Evolutionary conservation across 148 eudicot species (phyloP).

Genomic region (Cornus florida): DNA sequence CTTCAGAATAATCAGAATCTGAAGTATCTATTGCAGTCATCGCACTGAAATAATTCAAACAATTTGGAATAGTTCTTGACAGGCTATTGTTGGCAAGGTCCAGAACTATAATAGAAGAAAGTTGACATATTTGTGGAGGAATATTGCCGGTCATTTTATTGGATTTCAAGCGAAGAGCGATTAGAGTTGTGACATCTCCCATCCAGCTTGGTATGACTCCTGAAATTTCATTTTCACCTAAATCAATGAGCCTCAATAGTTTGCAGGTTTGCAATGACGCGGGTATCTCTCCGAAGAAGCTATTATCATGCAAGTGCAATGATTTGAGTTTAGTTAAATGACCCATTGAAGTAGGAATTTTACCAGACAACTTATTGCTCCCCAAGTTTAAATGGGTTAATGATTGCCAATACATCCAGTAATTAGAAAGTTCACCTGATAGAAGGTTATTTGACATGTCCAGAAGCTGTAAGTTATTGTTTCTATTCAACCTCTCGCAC

Average conservation of each 20-base stretch:
- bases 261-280: background rate
- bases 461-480: conserved; percentile 10
- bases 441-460: background rate
- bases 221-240: background rate
- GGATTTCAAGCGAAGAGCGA: background rate
- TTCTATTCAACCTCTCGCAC: background rate
- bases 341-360: background rate
- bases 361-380: background rate
- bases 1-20: too few species aligned
- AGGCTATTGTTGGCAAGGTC: background rate
- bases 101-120: background rate
- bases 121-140: background rate
- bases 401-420: conserved; percentile 16
- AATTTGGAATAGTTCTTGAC: too few species aligned
- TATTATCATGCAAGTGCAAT: background rate
- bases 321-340: background rate
- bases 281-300: background rate
- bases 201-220: background rate
- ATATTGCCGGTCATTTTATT: background rate
- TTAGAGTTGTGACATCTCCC: background rate
- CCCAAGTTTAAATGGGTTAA: background rate
- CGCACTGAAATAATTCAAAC: background rate
- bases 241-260: background rate
- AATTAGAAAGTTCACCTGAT: background rate
- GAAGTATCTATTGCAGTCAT: too few species aligned